Evolutionary conservation across 2,329 filamentous ascomycete species (phyloP), one percentile per base, ranked within the genome.

Genomic region (Fusarium sacchari): DNA sequence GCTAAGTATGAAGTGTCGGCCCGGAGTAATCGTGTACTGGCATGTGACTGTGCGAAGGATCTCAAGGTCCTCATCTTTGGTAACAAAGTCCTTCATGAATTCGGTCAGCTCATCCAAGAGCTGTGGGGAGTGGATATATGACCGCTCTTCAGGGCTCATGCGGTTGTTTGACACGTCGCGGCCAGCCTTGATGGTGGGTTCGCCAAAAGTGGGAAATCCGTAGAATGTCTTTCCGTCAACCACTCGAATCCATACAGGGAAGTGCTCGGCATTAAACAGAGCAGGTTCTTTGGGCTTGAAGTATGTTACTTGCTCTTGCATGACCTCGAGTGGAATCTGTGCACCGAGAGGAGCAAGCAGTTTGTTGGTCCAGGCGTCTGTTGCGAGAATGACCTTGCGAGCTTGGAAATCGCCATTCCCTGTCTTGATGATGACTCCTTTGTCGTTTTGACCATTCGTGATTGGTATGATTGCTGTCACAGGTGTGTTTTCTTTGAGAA

Each of bases 301-400:
- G 17, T 64, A 64, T 26, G 61, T 64, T 0, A 64, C 49, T 28
- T 64, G 61, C 37, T 64, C 61, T 37, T 64, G 61, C 56, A 64
- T 64, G 0, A 64, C 30, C 14, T 49, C 26, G 3, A 64, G 44
- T 5, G 61, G 56, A 7, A 64, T 42, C 5, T 64, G 30, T 37
- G 26, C 61, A 10, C 61, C 37, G 2, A 64, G 56, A 1, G 61
- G 61, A 22, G 37, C 9, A 26, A 64, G 61, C 2, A 64, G 11
- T 14, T 64, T 60, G 22, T 64, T 64, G 4, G 30, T 64, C 61
- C 61, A 64, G 15, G 61, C 56, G 7, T 64, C 61, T n/a, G 61
- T 32, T 5, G 61, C 61, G 6, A 64, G 30, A 24, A 64, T 61
- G 2, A 52, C 22, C 13, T 61, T 64, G 4, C 32, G 34, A 9